Evolutionary conservation across 257 asterid species (phyloP), one percentile per base, ranked within the genome.

Genomic region (Datura wrightii): DNA sequence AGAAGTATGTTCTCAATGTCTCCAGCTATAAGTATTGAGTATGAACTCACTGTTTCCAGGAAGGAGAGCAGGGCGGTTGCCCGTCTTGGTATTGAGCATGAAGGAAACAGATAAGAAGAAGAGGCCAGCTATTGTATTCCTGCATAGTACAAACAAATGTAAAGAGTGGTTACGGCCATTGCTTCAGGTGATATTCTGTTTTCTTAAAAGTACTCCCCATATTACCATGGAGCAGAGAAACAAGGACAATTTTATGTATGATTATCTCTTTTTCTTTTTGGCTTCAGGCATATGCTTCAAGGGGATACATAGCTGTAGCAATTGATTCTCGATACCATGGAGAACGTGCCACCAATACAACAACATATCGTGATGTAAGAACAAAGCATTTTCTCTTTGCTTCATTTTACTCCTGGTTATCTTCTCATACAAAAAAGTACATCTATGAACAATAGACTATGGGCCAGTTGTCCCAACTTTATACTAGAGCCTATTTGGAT

Each of bases 241-340:
- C 36, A 18, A 48, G 48, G 78, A 18, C 34, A 31, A 15, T 55
- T 54, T 19, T 50, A 76, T 42, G 69, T 66, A 19, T 34, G 36
- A 80, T 86, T 60, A 83, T 87, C 36, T 18, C 31, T 8, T 60
- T 56, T 82, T 54, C 36, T 82, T 24, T 60, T 80, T 34, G 79
- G 62, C 83, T 87, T 80, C 93, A 96, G 99, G 98, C 97, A 79
- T 96, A 94, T 90, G 98, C 97, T 89, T 93, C 98, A 36, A 93
- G 96, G 87, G 95, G 92, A 89, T 96, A 96, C 79, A 90, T 96
- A 55, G 86, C 97, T 50, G 69, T 96, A 87, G 98, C 99, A 80
- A 91, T 94, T 83, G 99, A 96, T 90, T 96, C 99, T 83, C 97
- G 99, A 67, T 93, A 93, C 83, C 99, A 96, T 86, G 99, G 99